Evolutionary conservation across 2,329 filamentous ascomycete genomes (phyloP).

Genomic region (Clathrospora elynae): DNA sequence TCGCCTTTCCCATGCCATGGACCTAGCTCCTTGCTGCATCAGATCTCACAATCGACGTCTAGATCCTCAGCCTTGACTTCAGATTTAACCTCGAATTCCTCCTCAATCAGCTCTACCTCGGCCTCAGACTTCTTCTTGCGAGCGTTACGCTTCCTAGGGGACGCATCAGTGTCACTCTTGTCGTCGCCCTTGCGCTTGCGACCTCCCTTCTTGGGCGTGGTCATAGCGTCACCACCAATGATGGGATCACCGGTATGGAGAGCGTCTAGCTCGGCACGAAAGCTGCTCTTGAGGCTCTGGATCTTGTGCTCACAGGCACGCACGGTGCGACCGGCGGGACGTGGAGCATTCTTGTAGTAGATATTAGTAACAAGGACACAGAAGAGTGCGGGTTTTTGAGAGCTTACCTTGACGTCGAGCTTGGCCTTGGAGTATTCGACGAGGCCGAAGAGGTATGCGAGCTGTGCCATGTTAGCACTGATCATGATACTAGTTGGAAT

Average conservation of each 20-base stretch:
- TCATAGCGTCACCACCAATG: not conserved
- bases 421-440: constrained; percentile 2
- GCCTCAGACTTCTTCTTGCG: too few relatives aligned
- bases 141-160: not conserved
- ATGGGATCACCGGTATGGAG: not conserved
- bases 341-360: not conserved
- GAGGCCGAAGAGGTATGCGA: constrained; percentile 4
- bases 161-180: not conserved
- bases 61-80: too few relatives aligned
- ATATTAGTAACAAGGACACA: not conserved
- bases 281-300: not conserved
- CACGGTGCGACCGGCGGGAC: not conserved
- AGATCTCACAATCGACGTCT: too few relatives aligned
- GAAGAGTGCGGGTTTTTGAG: not conserved
- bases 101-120: too few relatives aligned
- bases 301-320: not conserved
- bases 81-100: too few relatives aligned
- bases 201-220: not conserved
- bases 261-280: not conserved
- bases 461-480: not conserved
- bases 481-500: too few relatives aligned
- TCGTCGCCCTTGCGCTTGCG: not conserved
- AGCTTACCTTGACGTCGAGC: not conserved
- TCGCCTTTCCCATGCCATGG: too few relatives aligned
- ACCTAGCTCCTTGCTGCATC: too few relatives aligned